phyloP scores from a whole-genome alignment of 495 filamentous ascomycete genomes.

The Astrothelium subdiscretum region DNA sequence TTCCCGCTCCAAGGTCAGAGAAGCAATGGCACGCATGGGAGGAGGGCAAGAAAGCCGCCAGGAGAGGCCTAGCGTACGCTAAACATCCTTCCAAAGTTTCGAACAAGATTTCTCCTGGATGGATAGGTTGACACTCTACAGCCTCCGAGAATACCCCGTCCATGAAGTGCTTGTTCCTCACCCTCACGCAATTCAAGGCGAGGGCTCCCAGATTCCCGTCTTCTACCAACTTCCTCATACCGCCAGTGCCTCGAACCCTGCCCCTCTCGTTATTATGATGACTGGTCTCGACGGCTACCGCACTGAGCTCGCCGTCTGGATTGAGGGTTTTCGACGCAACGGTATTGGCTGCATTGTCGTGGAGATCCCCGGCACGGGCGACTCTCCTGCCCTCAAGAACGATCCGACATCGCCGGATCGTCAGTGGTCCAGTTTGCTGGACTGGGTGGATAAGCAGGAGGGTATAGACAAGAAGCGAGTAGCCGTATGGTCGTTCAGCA shows the following conservation, averaged over 20 bases:
- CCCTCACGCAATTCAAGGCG: slow-evolving; percentile 33
- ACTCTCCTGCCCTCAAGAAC: slow-evolving; percentile 54
- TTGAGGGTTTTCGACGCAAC: slow-evolving; percentile 53
- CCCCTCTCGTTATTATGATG: slow-evolving; percentile 56
- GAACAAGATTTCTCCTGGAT: too few species aligned
- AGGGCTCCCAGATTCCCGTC: slow-evolving; percentile 49
- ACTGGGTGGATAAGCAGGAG: slow-evolving; percentile 48
- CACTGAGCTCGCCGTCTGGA: slow-evolving; percentile 63
- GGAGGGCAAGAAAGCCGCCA: slow-evolving; percentile 52
- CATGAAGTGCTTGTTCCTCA: slow-evolving; percentile 52
- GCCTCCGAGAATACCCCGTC: slow-evolving; percentile 42
- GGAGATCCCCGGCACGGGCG: slow-evolving; percentile 73
- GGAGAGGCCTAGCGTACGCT: slow-evolving; percentile 39
- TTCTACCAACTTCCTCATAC: slow-evolving; percentile 48
- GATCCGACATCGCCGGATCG: slow-evolving; percentile 43
- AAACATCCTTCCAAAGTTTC: background rate
- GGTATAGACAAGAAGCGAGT: slow-evolving; percentile 51
- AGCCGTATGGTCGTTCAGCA: slow-evolving; percentile 62
- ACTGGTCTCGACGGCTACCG: slow-evolving; percentile 71
- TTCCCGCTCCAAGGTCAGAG: slow-evolving; percentile 47
- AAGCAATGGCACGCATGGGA: slow-evolving; percentile 54
- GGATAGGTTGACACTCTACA: too few species aligned
- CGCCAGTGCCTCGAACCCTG: slow-evolving; percentile 30
- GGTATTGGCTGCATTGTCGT: slow-evolving; percentile 44
- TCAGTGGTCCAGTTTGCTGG: slow-evolving; percentile 52